Evolutionary conservation across 768 basidiomycete species (phyloP).

Genomic region (Mycena pura): DNA sequence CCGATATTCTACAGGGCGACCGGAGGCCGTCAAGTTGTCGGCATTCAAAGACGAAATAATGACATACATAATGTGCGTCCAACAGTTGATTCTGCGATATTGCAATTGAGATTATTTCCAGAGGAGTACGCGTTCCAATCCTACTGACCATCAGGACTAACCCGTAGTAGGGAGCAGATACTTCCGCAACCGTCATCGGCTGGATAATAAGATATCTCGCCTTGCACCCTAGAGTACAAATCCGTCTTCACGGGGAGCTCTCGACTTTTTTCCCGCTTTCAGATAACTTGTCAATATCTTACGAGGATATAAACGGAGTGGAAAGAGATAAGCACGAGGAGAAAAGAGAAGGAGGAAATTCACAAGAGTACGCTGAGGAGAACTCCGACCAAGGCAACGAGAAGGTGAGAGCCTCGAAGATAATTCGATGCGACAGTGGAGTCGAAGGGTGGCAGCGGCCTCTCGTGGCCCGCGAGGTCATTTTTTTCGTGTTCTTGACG

Average conservation of each 20-base stretch:
- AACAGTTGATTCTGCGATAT: not conserved
- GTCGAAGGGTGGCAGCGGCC: too few relatives aligned
- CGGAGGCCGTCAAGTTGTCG: not conserved
- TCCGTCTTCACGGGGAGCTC: not conserved
- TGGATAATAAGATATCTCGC: not conserved
- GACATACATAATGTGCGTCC: not conserved
- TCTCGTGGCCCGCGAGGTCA: too few relatives aligned
- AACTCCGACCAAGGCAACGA: too few relatives aligned
- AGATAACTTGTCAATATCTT: not conserved
- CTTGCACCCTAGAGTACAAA: not conserved
- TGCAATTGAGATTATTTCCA: not conserved
- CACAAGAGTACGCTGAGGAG: too few relatives aligned
- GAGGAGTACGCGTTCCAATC: not conserved
- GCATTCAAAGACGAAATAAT: not conserved
- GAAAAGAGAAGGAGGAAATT: too few relatives aligned
- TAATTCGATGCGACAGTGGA: too few relatives aligned
- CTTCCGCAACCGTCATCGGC: not conserved
- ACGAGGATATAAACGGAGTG: not conserved
- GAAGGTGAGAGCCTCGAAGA: too few relatives aligned
- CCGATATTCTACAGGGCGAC: not conserved
- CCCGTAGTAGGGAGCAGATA: not conserved
- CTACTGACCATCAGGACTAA: not conserved
- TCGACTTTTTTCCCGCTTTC: not conserved
- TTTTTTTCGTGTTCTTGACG: too few relatives aligned
- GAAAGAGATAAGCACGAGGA: too few relatives aligned